A percentile compares a stretch with the other conserved stretches of the same genome.
Evolutionary conservation across 805 yeast genomes (phyloP).

Genomic region (Lipomyces spencermartinsiae): DNA sequence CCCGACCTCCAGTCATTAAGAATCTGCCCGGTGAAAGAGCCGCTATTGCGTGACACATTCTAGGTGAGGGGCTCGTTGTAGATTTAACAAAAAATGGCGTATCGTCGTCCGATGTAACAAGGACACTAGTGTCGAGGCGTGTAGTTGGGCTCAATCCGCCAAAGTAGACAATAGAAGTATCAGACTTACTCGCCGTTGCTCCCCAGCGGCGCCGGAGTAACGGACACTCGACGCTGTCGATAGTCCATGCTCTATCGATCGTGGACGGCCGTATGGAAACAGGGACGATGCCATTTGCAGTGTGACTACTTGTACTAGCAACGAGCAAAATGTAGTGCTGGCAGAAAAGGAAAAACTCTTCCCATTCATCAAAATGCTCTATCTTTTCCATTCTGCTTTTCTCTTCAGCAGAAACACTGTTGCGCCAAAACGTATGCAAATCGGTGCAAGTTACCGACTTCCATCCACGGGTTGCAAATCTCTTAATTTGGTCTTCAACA

Average conservation of each 20-base stretch:
- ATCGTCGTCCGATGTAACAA: constrained; percentile 16
- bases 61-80: constrained; percentile 43
- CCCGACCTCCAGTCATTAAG: constrained; percentile 70
- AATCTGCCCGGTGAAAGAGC: constrained; percentile 43
- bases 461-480: constrained; percentile 60
- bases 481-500: constrained; percentile 53
- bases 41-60: constrained; percentile 67
- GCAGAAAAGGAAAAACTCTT: constrained; percentile 75
- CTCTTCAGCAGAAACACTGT: constrained; percentile 49
- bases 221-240: neutral
- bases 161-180: constrained; percentile 12
- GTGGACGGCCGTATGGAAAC: neutral
- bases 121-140: constrained; percentile 34
- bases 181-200: constrained; percentile 7
- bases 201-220: constrained; percentile 28
- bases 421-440: constrained; percentile 65
- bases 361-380: constrained; percentile 84
- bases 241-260: neutral
- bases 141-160: constrained; percentile 34
- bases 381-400: constrained; percentile 54
- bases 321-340: constrained; percentile 76
- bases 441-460: constrained; percentile 50
- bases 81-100: constrained; percentile 40
- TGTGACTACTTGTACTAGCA: constrained; percentile 51
- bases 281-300: neutral